These are phyloP conservation scores for Agaricus bisporus DNA, from an alignment of 768 basidiomycete genomes.

Conservation along the genomic window DNA sequence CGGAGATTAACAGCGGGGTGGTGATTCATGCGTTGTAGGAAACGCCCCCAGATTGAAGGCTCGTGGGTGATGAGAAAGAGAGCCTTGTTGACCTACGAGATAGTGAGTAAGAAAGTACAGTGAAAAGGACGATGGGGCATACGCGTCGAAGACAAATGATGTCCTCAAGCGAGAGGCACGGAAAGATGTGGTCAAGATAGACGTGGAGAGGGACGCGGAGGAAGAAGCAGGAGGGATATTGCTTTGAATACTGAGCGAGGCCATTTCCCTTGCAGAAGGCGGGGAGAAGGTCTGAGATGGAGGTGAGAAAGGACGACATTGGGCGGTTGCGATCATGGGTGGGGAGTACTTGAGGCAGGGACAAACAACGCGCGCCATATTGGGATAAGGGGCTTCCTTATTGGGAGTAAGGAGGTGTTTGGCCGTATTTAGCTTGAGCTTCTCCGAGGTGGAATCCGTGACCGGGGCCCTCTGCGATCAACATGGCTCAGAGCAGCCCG, in stretches of 20 bases:
- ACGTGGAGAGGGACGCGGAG: conserved; percentile 32
- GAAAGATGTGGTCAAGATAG: conserved; percentile 37
- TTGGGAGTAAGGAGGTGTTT: no score
- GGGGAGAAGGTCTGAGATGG: not conserved
- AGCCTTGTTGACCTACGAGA: conserved; percentile 40
- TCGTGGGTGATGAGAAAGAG: conserved; percentile 63
- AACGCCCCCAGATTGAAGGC: conserved; percentile 63
- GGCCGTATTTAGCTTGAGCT: no score
- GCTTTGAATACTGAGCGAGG: not conserved
- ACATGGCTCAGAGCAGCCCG: conserved; percentile 33
- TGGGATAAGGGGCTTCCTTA: no score
- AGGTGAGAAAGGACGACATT: not conserved
- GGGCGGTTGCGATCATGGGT: not conserved
- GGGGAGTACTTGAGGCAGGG: not conserved
- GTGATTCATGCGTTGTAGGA: conserved; percentile 46
- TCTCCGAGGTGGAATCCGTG: not conserved
- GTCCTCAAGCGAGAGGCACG: conserved; percentile 38
- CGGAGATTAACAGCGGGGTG: conserved; percentile 52
- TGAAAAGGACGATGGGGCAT: conserved; percentile 8
- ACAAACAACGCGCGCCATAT: no score
- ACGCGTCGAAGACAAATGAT: conserved; percentile 41
- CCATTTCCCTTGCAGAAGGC: not conserved
- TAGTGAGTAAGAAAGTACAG: not conserved
- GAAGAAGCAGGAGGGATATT: conserved; percentile 14
- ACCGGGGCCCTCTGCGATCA: not conserved